These are phyloP conservation scores for Penicillium sp. DNA, from an alignment of 2,329 filamentous ascomycete genomes.

Conservation along the genomic window DNA sequence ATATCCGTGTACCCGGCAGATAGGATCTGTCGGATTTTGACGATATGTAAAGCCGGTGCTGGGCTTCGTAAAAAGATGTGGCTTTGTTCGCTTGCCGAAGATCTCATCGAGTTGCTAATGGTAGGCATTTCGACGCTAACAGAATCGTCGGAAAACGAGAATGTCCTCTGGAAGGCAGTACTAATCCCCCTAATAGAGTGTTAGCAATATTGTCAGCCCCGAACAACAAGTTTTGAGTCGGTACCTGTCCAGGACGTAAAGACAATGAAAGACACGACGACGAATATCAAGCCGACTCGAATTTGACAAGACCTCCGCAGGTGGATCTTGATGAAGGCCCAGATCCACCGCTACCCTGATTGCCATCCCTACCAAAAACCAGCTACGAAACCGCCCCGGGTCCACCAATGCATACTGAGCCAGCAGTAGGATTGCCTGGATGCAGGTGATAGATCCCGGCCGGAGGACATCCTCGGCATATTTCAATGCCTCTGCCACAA, in stretches of 20 bases:
- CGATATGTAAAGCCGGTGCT: slow-evolving; percentile 73
- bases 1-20: slow-evolving; percentile 88
- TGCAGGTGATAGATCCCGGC: slow-evolving; percentile 79
- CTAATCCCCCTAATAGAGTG: slow-evolving; percentile 68
- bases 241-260: slow-evolving; percentile 84
- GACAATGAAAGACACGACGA: slow-evolving; percentile 83
- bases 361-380: slow-evolving; percentile 90
- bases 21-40: slow-evolving; percentile 80
- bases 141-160: slow-evolving; percentile 91
- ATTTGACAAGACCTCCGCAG: slow-evolving; percentile 66
- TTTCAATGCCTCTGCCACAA: slow-evolving; percentile 67
- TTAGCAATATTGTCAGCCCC: slow-evolving; percentile 6
- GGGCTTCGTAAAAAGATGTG: slow-evolving; percentile 57
- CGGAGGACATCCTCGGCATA: slow-evolving; percentile 80
- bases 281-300: slow-evolving; percentile 72
- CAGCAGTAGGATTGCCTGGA: slow-evolving; percentile 82
- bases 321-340: slow-evolving; percentile 89
- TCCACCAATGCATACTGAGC: slow-evolving; percentile 90
- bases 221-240: slow-evolving; percentile 16
- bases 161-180: slow-evolving; percentile 81
- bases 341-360: slow-evolving; percentile 84
- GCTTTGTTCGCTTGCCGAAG: slow-evolving; percentile 44
- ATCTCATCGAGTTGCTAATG: slow-evolving; percentile 47
- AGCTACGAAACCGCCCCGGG: slow-evolving; percentile 87
- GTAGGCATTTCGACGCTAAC: slow-evolving; percentile 75